A percentile compares a stretch with the other conserved stretches of the same genome.
phyloP scores from a whole-genome alignment of 192 early-diverging fungal species.

The Phycomyces nitens region DNA sequence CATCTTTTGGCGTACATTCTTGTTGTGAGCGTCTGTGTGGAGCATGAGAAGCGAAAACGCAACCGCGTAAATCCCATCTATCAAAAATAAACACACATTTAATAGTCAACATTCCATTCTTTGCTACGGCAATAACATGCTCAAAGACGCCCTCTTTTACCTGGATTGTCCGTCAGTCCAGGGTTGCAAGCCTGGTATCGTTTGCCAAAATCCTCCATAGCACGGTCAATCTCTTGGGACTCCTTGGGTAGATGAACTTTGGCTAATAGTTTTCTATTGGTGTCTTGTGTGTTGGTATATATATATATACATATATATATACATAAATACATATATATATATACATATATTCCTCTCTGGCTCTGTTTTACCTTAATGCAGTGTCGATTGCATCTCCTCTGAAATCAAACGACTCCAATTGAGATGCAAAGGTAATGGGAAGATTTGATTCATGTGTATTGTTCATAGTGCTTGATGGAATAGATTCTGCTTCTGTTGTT shows the following conservation, averaged over 20 bases:
- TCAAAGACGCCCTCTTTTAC: too few relatives aligned
- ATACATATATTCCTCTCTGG: not conserved
- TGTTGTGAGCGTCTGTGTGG: conserved; percentile 87
- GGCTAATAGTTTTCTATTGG: conserved; percentile 63
- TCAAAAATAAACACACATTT: not conserved
- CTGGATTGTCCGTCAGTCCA: conserved; percentile 48
- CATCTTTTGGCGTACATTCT: conserved; percentile 76
- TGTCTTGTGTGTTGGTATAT: not conserved
- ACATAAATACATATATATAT: too few relatives aligned
- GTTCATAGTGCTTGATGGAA: not conserved
- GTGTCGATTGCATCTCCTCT: conserved; percentile 34
- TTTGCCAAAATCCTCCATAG: conserved; percentile 69
- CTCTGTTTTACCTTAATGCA: conserved; percentile 28
- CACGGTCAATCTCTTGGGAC: conserved; percentile 81
- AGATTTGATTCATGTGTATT: not conserved
- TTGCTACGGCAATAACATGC: not conserved
- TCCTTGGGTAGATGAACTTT: conserved; percentile 75
- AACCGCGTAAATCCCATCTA: conserved; percentile 71
- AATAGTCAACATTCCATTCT: not conserved
- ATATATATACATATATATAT: too few relatives aligned
- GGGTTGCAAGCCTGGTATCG: conserved; percentile 70
- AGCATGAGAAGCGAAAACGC: conserved; percentile 80
- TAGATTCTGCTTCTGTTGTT: too few relatives aligned
- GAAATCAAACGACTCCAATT: conserved; percentile 34
- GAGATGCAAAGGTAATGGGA: conserved; percentile 1